These are phyloP conservation scores for Salvia rosmarinus DNA, from an alignment of 257 asterid species.

Conservation along the genomic window DNA sequence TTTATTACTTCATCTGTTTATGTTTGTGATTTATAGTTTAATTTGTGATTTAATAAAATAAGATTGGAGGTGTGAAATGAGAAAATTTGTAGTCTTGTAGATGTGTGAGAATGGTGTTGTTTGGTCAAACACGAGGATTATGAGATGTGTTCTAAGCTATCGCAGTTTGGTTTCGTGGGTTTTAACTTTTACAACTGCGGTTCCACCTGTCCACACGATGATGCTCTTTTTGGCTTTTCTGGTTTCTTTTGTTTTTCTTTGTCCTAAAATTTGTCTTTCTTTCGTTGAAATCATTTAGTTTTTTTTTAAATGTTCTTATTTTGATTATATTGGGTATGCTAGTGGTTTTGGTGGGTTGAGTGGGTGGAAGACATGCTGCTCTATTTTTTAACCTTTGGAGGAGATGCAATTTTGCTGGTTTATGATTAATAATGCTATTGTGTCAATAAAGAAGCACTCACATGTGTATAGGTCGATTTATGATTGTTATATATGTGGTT, in stretches of 20 bases:
- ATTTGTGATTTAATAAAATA: not conserved
- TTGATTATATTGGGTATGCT: not conserved
- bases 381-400: no score
- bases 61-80: not conserved
- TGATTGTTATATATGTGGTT: not conserved
- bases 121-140: constrained; percentile 8
- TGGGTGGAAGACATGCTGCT: no score
- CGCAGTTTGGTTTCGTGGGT: not conserved
- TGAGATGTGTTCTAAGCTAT: not conserved
- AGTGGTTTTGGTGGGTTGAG: not conserved
- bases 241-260: not conserved
- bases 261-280: constrained; percentile 2
- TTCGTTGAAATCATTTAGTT: not conserved
- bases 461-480: not conserved
- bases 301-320: not conserved
- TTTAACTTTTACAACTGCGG: not conserved
- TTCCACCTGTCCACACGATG: not conserved
- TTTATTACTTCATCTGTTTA: no score
- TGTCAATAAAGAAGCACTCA: no score
- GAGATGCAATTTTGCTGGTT: no score
- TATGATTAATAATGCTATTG: no score
- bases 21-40: not conserved
- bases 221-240: not conserved
- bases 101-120: not conserved
- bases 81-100: no score